These are phyloP conservation scores for Alternaria metachromatica DNA, from an alignment of 2,329 filamentous ascomycete species.

Conservation along the genomic window DNA sequence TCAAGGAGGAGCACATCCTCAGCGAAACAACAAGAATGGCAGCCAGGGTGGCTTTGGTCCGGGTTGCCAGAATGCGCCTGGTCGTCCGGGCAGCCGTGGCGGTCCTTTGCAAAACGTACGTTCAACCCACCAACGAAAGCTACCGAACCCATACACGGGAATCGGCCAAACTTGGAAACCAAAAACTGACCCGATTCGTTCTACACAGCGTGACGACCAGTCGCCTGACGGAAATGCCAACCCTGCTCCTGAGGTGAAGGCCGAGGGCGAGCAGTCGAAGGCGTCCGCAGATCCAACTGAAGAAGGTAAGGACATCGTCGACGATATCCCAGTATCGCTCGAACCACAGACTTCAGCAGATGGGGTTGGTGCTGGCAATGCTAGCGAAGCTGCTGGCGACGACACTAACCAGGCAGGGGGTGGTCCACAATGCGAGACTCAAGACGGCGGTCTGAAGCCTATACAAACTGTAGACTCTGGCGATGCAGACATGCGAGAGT, in stretches of 20 bases:
- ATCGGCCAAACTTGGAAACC: constrained; percentile 11
- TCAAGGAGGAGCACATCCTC: constrained; percentile 61
- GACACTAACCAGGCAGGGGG: constrained; percentile 29
- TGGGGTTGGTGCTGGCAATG: constrained; percentile 8
- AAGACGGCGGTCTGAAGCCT: constrained; percentile 34
- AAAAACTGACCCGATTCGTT: constrained; percentile 34
- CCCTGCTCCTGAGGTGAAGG: constrained; percentile 42
- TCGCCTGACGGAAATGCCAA: constrained; percentile 39
- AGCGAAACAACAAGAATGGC: constrained; percentile 51
- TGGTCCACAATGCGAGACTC: constrained; percentile 16
- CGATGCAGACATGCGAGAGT: constrained; percentile 29
- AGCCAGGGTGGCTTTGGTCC: constrained; percentile 46
- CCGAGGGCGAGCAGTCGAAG: constrained; percentile 36
- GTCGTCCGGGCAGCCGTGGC: constrained; percentile 41
- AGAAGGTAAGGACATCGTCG: constrained; percentile 39
- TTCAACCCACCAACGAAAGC: constrained; percentile 32
- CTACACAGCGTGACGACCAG: constrained; percentile 39
- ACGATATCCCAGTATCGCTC: constrained; percentile 10
- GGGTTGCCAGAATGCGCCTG: constrained; percentile 31
- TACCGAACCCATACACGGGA: constrained; percentile 16
- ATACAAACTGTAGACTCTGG: constrained; percentile 46
- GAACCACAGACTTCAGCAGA: constrained; percentile 11
- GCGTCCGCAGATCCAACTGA: constrained; percentile 29
- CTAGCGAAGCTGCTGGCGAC: constrained; percentile 15
- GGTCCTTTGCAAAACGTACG: constrained; percentile 44